phyloP scores from a whole-genome alignment of 495 filamentous ascomycete species.

The Aspergillus baeticus region DNA sequence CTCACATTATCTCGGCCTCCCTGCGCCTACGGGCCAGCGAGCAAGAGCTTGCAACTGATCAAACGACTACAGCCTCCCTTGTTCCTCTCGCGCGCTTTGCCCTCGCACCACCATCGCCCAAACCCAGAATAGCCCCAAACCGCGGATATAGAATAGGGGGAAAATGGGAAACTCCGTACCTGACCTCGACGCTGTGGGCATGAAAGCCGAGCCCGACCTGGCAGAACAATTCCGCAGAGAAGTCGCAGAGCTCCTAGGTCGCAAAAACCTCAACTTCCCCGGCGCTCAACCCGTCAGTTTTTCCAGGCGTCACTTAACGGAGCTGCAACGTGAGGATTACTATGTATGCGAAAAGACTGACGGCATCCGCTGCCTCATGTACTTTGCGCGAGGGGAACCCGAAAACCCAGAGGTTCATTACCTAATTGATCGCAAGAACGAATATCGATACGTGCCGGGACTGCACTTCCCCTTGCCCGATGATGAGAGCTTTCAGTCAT shows the following conservation, averaged over 20 bases:
- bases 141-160: neutral
- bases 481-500: slow-evolving; percentile 55
- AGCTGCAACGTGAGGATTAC: slow-evolving; percentile 80
- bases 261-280: slow-evolving; percentile 68
- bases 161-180: slow-evolving; percentile 48
- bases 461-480: slow-evolving; percentile 77
- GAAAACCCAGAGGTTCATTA: slow-evolving; percentile 62
- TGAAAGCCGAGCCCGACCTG: slow-evolving; percentile 59
- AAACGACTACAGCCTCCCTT: neutral
- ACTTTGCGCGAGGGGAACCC: slow-evolving; percentile 61
- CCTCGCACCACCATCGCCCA: neutral
- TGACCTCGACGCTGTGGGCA: slow-evolving; percentile 52
- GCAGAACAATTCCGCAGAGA: slow-evolving; percentile 63
- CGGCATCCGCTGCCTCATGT: slow-evolving; percentile 91
- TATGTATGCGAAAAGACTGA: slow-evolving; percentile 99
- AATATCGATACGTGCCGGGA: slow-evolving; percentile 79
- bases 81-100: neutral
- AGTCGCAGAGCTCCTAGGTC: slow-evolving; percentile 73
- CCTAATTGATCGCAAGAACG: slow-evolving; percentile 95
- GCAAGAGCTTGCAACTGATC: slow-evolving; percentile 1
- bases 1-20: slow-evolving; percentile 5
- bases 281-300: slow-evolving; percentile 97
- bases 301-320: slow-evolving; percentile 68
- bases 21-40: slow-evolving; percentile 24
- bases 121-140: neutral